Conservation (phyloP, 345 rosid species). For the Alliaria petiolata region DNA sequence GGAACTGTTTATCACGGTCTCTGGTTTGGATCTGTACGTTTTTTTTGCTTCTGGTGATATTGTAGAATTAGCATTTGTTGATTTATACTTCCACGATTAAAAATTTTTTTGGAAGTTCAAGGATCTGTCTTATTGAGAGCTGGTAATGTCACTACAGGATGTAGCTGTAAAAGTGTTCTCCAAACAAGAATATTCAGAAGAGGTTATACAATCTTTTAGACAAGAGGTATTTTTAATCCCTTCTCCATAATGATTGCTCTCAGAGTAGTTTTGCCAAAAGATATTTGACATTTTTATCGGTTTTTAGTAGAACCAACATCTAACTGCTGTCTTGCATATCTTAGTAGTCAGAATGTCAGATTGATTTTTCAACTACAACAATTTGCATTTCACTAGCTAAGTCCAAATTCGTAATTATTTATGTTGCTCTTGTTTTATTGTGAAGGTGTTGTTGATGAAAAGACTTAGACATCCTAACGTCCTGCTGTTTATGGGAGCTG, state of each 20-base stretch:
- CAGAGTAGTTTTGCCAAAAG: not conserved
- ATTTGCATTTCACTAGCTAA: not conserved
- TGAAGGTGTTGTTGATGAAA: constrained; percentile 88
- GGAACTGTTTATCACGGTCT: constrained; percentile 96
- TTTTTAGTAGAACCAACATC: not conserved
- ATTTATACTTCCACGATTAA: not conserved
- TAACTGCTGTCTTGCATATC: not conserved
- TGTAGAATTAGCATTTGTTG: constrained; percentile 19
- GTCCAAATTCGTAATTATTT: not conserved
- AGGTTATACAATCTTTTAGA: constrained; percentile 67
- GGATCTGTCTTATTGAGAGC: constrained; percentile 15
- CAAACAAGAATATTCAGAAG: constrained; percentile 90
- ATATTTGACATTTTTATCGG: not conserved
- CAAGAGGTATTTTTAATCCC: constrained; percentile 66
- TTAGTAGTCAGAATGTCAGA: not conserved
- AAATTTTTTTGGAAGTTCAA: constrained; percentile 2
- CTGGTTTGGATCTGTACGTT: constrained; percentile 99
- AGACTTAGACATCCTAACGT: constrained; percentile 95
- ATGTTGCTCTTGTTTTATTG: constrained; percentile 6
- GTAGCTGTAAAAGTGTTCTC: constrained; percentile 97
- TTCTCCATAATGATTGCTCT: not conserved
- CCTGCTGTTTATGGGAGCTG: constrained; percentile 96
- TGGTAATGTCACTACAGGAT: constrained; percentile 58
- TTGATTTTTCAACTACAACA: not conserved
- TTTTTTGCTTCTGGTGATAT: constrained; percentile 39